Base-by-base conservation (phyloP, 2,329 filamentous ascomycete genomes). In the Colletotrichum sp. region DNA sequence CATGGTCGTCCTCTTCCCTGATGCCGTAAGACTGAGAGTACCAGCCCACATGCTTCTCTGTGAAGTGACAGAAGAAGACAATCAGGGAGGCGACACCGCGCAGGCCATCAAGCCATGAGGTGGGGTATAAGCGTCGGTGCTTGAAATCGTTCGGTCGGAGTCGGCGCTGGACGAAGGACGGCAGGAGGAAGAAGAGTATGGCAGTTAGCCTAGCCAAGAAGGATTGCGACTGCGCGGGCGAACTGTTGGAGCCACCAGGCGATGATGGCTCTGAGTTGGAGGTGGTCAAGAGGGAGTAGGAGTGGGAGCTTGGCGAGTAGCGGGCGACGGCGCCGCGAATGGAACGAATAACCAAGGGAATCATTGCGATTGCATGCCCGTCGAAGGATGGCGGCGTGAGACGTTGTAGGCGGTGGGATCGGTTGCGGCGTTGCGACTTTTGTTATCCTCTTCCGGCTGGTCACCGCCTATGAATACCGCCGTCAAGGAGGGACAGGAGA, bases 101-200 rank as follows among this genome's bases (percentile, higher is more conserved):
- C 61, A 89, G 80, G 36, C 88, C 87, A 80, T 89, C 87, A 62
- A 89, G 84, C 77, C 88, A 89, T 14, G 87, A 86, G 2, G 86
- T 88, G 56, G 84, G 82, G 76, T 86, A 86, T 10, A 83, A 48
- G 43, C 78, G 78, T 10, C 76, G 77, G 10, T 56, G 72, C 36
- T 78, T 79, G 61, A 71, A 69, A 18, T 73, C 69, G 48, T 72
- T 69, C 6, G 81, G 79, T 38, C 81, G 81, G 61, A 82, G 67
- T 64, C 78, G 79, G 73, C 78, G 78, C 69, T 83, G 82, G 7
- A 84, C 48, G 71, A 83, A 84, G 32, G 80, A 82, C 1, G 82
- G 82, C 10, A 83, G 64, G 24, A 83, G 75, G 24, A 79, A 79
- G 69, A 82, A 80, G 52, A 78, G 75, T 38, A 78, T 13, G 14